Percentiles rank a stretch among this genome's conserved stretches.
These are phyloP conservation scores for Solanum okadae DNA, from an alignment of 257 asterid species.

Conservation along the genomic window DNA sequence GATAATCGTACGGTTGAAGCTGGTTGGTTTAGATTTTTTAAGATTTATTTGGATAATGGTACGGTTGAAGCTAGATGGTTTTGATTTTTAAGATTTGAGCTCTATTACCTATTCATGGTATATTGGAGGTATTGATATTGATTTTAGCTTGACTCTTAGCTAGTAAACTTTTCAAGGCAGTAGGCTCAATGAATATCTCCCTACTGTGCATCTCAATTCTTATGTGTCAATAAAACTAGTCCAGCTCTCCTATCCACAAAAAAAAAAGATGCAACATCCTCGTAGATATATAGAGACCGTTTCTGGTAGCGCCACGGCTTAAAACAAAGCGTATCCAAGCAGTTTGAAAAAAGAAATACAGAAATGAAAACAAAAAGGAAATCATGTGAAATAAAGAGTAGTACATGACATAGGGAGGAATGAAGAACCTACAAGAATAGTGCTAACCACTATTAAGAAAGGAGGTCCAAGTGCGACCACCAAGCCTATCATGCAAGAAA, in stretches of 20 bases:
- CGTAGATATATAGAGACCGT: background rate
- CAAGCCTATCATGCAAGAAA: background rate
- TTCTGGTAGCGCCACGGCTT: background rate
- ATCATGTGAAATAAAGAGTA: background rate
- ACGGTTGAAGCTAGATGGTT: background rate
- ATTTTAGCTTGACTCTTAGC: background rate
- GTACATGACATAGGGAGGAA: background rate
- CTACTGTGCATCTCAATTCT: background rate
- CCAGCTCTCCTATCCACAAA: background rate
- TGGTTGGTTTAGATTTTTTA: background rate
- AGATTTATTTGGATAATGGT: background rate
- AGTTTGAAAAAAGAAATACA: background rate
- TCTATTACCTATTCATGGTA: background rate
- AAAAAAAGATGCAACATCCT: background rate
- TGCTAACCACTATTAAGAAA: background rate
- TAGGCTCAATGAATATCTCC: background rate
- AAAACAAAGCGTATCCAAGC: background rate
- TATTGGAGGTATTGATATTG: background rate
- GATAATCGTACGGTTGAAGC: background rate
- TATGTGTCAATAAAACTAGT: background rate
- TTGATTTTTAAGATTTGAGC: background rate
- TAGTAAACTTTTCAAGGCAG: background rate
- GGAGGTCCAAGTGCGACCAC: background rate
- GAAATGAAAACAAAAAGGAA: background rate
- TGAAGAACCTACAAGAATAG: background rate